These are phyloP conservation scores for Xylaria sp. DNA, from an alignment of 2,329 filamentous ascomycete genomes.

Conservation along the genomic window DNA sequence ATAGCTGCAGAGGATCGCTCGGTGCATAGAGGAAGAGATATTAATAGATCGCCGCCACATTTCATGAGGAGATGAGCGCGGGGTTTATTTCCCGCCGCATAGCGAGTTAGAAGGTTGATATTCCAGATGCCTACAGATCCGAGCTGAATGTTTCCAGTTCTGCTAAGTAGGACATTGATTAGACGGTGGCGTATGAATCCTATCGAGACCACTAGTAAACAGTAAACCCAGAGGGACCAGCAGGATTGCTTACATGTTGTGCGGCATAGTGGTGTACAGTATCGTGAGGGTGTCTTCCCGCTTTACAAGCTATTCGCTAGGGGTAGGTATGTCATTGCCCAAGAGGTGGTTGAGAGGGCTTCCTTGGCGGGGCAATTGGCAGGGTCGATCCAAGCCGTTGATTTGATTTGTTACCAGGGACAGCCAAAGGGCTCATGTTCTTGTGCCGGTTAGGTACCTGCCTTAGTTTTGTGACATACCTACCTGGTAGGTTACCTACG, in stretches of 20 bases:
- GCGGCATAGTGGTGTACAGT: no score
- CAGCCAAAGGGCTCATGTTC: conserved; percentile 8
- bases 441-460: conserved; percentile 3
- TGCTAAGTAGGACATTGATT: background rate
- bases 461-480: background rate
- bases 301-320: no score
- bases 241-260: background rate
- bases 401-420: conserved; percentile 13
- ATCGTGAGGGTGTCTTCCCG: no score
- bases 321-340: background rate
- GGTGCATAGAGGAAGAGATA: conserved; percentile 12
- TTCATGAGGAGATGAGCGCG: conserved; percentile 1
- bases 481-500: background rate
- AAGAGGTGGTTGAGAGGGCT: background rate
- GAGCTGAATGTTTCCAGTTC: conserved; percentile 2
- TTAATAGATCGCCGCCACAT: conserved; percentile 31
- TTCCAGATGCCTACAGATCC: background rate
- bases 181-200: background rate
- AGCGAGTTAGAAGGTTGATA: background rate
- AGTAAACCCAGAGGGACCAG: background rate
- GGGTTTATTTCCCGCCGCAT: conserved; percentile 7
- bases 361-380: conserved; percentile 6
- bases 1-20: conserved; percentile 20
- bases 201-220: background rate
- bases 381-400: conserved; percentile 8